Conservation (phyloP, 352 stramenopile genomes). For the Globisporangium nunn region DNA sequence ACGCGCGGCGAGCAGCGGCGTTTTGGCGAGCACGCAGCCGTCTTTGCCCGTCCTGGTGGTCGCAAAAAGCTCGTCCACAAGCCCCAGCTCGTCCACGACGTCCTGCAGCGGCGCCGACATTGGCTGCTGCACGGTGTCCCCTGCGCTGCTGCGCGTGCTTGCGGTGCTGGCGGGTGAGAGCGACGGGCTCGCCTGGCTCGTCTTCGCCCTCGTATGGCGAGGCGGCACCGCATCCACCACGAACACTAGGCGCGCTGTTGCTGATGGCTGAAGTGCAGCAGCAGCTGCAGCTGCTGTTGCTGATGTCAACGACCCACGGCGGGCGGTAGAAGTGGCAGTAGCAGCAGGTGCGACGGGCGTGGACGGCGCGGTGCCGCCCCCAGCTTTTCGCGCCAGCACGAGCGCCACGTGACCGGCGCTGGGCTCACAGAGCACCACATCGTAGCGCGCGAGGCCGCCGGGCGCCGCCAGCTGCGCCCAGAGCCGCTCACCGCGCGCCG, state of each 20-base stretch:
- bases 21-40: constrained; percentile 49
- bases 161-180: constrained; percentile 12
- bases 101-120: constrained; percentile 21
- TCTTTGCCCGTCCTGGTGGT: constrained; percentile 46
- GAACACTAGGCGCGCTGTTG: constrained; percentile 44
- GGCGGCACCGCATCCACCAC: constrained; percentile 65
- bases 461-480: constrained; percentile 7
- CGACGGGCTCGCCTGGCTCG: constrained; percentile 7
- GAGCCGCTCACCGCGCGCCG: constrained; percentile 10
- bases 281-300: background rate
- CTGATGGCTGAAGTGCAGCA: background rate
- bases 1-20: constrained; percentile 59
- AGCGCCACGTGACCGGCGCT: constrained; percentile 15
- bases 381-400: constrained; percentile 7
- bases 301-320: background rate
- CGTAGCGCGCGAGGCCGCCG: constrained; percentile 10
- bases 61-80: constrained; percentile 69
- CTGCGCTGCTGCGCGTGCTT: constrained; percentile 20
- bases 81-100: constrained; percentile 57
- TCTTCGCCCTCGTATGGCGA: constrained; percentile 12
- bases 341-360: background rate
- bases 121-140: background rate
- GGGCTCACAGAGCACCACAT: constrained; percentile 16
- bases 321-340: no score
- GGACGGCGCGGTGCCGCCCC: background rate